Base-by-base conservation (phyloP, 1,139 yeast species). In the Pichia sp. region DNA sequence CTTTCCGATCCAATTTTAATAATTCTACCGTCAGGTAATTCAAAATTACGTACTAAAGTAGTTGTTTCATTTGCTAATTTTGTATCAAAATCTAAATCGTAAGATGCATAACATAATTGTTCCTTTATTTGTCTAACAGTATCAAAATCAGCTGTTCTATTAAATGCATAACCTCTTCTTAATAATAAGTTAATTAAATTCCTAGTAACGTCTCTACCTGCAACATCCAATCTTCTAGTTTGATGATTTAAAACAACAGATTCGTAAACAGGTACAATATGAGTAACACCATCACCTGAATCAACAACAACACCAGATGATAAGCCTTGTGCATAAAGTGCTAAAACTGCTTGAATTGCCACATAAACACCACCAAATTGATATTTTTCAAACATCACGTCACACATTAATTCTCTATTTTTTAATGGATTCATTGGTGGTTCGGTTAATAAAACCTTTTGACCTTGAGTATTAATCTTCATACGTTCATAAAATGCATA, bases 261-360 rank as follows among this genome's bases (percentile, higher is more conserved):
- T 66, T 92, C 98, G 65, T 92, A 94, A 37, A 92, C 98, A 16
- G 98, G 98, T 29, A 92, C 97, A 67, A 92, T 84, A 63, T 92
- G 98, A 9, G 98, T 92, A 40, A 92, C 82, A 59, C 82, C 82
- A 60, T 77, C 82, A 51, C 82, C 90, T 4, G 97, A 87, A 66
- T 92, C 98, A 29, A 92, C 97, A 46, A 92, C 98, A n/a, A 92
- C 98, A 56, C 98, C 98, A 0, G 96, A 86, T 34, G 95, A 83
- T 57, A 92, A 75, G 47, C 97, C 97, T 68, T 94, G 98, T 1
- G 98, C 98, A 58, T 92, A 94, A 48, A 92, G 74, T 0, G 98
- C 97, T 62, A 92, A 76, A 16, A 92, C 98, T 1, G 98, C 98
- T 70, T 92, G 98, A 60, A 92, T 92, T 20, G 98, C 97, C 37